Evolutionary conservation across 2,329 filamentous ascomycete genomes (phyloP), one percentile per base, ranked within the genome.

Genomic region (Thielaviopsis musarum): DNA sequence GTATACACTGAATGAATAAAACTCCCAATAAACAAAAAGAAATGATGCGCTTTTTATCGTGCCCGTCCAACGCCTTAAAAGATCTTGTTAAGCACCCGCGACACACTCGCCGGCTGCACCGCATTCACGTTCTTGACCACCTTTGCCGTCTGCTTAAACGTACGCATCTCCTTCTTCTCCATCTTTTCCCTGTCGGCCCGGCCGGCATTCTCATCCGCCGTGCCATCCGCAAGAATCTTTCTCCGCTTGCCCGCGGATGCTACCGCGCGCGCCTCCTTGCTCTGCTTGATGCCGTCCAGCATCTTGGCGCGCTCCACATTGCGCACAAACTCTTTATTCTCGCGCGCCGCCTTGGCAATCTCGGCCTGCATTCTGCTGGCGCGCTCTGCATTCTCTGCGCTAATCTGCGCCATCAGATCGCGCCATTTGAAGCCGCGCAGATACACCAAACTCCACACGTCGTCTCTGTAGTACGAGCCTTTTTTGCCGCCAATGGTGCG

Each of bases 361-460:
- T 93, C 88, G 13, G 86, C 85, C 61, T 86, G 75, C 78, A 93
- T 81, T 66, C 87, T 78, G 66, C 83, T 85, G 58, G 83, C 78
- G 61, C 88, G 74, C 71, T 91, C 88, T 5, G 88, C 87, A 68
- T 91, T 88, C 74, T 94, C 88, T 28, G 84, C 79, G 49, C 85
- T 78, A 65, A 91, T 90, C 72, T 91, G 85, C 69, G 88, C 85
- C 60, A 85, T 89, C 63, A 84, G 70, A 66, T 83, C 76, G 63
- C 79, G 75, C 88, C 88, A 94, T 71, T 91, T 93, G 73, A 93
- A 91, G 1, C 87, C 87, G 63, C 81, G 85, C 63, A 94, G 73
- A 67, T 94, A 94, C 62, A 87, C 78, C 63, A 93, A 73, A 66
- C 86, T 91, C 88, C 88, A 94, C 52, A 94, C 78, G 69, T 94